These are phyloP conservation scores for Pleodorina starrii DNA, from an alignment of 139 green algal genomes.

Conservation along the genomic window DNA sequence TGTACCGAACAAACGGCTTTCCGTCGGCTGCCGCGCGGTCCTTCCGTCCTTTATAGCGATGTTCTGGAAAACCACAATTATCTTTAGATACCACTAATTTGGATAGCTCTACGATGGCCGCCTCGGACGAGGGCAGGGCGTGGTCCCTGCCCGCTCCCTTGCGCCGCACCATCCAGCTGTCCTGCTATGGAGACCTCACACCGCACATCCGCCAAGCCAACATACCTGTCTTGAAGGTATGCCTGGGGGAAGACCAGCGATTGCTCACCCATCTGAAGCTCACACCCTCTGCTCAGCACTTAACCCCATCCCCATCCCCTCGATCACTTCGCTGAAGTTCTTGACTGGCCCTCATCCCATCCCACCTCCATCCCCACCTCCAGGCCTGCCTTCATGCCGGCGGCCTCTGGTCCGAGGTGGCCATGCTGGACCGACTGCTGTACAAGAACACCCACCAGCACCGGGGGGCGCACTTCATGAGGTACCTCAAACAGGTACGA, in stretches of 20 bases:
- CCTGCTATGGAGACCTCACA: slow-evolving; percentile 12
- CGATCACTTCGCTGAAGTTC: no score
- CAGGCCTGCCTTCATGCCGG: slow-evolving; percentile 26
- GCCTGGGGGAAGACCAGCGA: no score
- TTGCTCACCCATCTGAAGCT: no score
- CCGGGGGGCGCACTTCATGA: slow-evolving; percentile 60
- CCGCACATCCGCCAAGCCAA: slow-evolving; percentile 2
- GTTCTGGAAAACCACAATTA: no score
- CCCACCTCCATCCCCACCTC: no score
- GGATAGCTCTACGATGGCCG: no score
- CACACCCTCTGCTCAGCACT: background rate
- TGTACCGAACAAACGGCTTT: no score
- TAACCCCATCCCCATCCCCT: no score
- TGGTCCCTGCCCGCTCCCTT: slow-evolving; percentile 19
- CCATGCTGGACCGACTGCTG: slow-evolving; percentile 72
- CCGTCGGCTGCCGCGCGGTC: no score
- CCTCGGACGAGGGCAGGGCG: background rate
- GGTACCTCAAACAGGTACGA: slow-evolving; percentile 63
- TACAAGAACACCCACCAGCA: slow-evolving; percentile 86
- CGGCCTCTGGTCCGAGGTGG: slow-evolving; percentile 64
- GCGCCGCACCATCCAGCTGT: slow-evolving; percentile 42
- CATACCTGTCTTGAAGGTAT: background rate
- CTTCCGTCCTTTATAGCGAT: no score
- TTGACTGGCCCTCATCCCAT: no score
- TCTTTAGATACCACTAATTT: no score